Evolutionary conservation across 1,139 yeast genomes (phyloP), one percentile per base, ranked within the genome.

Genomic region (Suhomyces yuchorum): DNA sequence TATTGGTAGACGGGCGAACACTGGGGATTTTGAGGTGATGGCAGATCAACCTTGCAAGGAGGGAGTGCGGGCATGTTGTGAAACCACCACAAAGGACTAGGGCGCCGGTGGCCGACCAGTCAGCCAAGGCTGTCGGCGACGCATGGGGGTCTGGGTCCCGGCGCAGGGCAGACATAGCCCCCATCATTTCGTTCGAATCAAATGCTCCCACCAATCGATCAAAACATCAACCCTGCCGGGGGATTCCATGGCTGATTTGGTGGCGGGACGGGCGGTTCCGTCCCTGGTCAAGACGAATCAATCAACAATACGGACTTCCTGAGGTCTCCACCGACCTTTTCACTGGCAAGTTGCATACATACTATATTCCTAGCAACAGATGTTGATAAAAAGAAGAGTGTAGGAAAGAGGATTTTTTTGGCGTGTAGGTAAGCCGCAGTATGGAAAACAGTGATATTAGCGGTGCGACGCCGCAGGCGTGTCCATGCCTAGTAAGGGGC

Each of bases 401-500:
- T 35, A 32, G 43, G 46, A 38, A 42, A 46, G 50, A 23, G 41
- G 39, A 24, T 47, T 47, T 47, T 47, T 47, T 41, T 43, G 46
- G 47, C 40, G 40, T 44, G 43, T 42, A 26, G 36, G 40, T 36
- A 30, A 34, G 40, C 40, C 43, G 47, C 41, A 44, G 43, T 12
- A 37, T n/a, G 14, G 39, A 12, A 20, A 19, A 23, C 37, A 12
- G 39, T 38, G 46, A 39, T 39, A 36, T 26, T 37, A 43, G 30
- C 35, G 32, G 44, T 44, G 44, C 44, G 44, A 44, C 32, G 47
- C 47, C 47, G 43, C 44, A 40, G 47, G 47, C 47, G 47, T 44
- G 47, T 36, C 40, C 36, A 30, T 35, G 23, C 40, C 40, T 42
- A 42, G 46, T 32, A 44, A 40, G 43, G 43, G 39, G 43, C 26